Conservation (phyloP, 2,329 filamentous ascomycete species). For the Phialophora chinensis region DNA sequence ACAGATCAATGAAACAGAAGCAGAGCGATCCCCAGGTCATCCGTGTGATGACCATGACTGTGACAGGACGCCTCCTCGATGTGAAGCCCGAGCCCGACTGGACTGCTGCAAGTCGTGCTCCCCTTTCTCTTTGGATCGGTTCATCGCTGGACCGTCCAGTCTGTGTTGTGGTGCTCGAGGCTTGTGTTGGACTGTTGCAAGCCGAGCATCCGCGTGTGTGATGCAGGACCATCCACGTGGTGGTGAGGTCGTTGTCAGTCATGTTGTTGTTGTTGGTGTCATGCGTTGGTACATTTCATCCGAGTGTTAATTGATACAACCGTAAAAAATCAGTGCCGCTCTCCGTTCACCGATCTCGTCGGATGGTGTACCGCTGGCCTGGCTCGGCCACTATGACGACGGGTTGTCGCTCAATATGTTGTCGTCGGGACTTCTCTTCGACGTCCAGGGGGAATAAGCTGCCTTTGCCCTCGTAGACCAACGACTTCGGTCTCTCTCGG, state of each 20-base stretch:
- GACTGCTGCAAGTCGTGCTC: conserved; percentile 38
- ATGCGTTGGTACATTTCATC: conserved; percentile 18
- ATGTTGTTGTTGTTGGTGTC: conserved; percentile 26
- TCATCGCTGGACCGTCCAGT: conserved; percentile 38
- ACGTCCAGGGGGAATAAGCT: conserved; percentile 33
- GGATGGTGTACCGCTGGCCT: conserved; percentile 21
- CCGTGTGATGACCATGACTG: too few relatives aligned
- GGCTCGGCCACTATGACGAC: conserved; percentile 36
- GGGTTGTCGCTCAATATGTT: conserved; percentile 28
- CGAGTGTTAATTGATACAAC: background rate
- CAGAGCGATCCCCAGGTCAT: too few relatives aligned
- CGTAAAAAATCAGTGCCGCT: conserved; percentile 11
- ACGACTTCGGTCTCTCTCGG: conserved; percentile 21
- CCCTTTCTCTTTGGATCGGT: conserved; percentile 27
- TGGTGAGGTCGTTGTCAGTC: background rate
- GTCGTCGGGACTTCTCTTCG: conserved; percentile 27
- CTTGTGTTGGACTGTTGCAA: conserved; percentile 16
- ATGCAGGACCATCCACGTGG: conserved; percentile 24
- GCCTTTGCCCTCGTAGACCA: conserved; percentile 30
- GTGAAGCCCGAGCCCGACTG: conserved; percentile 24
- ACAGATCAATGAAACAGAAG: background rate
- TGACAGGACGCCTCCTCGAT: background rate
- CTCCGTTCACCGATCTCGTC: conserved; percentile 20
- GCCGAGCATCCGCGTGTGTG: conserved; percentile 22
- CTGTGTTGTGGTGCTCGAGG: conserved; percentile 22